These are phyloP conservation scores for Aquanectria penicillioides DNA, from an alignment of 2,329 filamentous ascomycete species.

Conservation along the genomic window DNA sequence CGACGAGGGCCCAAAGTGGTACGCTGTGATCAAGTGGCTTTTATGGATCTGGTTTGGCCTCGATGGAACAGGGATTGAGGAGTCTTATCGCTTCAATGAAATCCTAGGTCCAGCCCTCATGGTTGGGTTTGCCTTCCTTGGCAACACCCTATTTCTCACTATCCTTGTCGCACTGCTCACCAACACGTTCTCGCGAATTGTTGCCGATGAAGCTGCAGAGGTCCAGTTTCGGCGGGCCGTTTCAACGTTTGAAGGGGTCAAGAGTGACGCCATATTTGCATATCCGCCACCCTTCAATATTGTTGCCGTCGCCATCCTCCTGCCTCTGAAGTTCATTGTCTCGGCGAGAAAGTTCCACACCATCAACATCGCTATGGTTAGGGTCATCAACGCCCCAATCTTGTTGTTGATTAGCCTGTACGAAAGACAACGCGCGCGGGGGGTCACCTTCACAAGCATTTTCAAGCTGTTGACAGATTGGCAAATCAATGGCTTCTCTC, in stretches of 20 bases:
- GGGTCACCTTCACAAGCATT: constrained; percentile 27
- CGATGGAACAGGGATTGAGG: constrained; percentile 67
- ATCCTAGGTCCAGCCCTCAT: constrained; percentile 75
- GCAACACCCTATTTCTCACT: constrained; percentile 79
- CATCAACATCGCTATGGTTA: constrained; percentile 73
- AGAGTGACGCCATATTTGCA: constrained; percentile 75
- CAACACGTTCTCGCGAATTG: constrained; percentile 77
- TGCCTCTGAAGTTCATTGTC: constrained; percentile 73
- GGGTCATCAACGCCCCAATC: constrained; percentile 70
- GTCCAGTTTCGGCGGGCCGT: constrained; percentile 78
- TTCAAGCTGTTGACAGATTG: constrained; percentile 44
- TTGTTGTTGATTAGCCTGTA: constrained; percentile 69
- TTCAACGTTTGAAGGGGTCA: constrained; percentile 78
- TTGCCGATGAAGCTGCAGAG: constrained; percentile 75
- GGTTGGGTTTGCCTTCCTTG: constrained; percentile 77
- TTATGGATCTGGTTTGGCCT: constrained; percentile 84
- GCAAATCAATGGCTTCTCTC: constrained; percentile 60
- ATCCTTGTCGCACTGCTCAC: constrained; percentile 79
- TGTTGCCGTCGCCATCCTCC: constrained; percentile 69
- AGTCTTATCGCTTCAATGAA: constrained; percentile 68
- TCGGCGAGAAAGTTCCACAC: constrained; percentile 75
- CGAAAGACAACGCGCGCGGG: constrained; percentile 67
- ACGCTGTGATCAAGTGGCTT: constrained; percentile 78
- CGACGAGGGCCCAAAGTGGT: constrained; percentile 49
- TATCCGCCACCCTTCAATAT: constrained; percentile 79